These are phyloP conservation scores for Populus hybrid DNA, from an alignment of 441 rosid genomes.

Conservation along the genomic window DNA sequence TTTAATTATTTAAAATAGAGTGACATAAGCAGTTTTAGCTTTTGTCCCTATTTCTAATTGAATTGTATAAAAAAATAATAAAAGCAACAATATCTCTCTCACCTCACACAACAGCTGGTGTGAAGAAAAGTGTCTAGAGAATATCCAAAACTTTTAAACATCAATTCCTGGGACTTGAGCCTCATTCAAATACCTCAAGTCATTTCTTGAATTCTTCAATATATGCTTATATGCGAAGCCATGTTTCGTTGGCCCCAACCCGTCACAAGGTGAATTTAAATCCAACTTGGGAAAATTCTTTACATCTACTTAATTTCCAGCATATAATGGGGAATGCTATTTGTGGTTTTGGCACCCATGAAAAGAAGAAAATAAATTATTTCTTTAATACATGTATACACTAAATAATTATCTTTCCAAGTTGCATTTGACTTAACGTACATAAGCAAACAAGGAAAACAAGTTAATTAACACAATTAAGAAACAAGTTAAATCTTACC, in stretches of 20 bases:
- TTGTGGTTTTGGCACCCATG: not conserved
- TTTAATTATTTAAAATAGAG: not conserved
- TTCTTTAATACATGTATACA: not conserved
- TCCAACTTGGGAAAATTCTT: not conserved
- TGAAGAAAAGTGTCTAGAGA: not conserved
- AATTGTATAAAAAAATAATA: not conserved
- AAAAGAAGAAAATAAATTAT: not conserved
- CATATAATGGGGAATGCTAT: not conserved
- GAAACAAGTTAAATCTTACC: constrained; percentile 42
- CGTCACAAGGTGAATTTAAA: not conserved
- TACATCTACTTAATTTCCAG: not conserved
- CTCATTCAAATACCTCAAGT: not conserved
- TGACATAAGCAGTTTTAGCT: not conserved
- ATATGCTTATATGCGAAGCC: not conserved
- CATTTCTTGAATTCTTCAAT: not conserved
- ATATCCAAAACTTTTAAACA: not conserved
- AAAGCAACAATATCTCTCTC: not conserved
- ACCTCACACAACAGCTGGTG: not conserved
- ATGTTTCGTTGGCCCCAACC: not conserved
- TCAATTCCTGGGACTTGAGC: not conserved
- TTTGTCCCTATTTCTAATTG: not conserved
- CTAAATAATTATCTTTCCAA: not conserved
- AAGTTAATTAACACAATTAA: not conserved
- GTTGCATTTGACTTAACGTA: not conserved
- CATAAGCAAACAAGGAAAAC: constrained; percentile 4